Percentiles rank a stretch among this genome's conserved stretches.
phyloP scores from a whole-genome alignment of 2,329 filamentous ascomycete species.

The Botrytis sinoallii region DNA sequence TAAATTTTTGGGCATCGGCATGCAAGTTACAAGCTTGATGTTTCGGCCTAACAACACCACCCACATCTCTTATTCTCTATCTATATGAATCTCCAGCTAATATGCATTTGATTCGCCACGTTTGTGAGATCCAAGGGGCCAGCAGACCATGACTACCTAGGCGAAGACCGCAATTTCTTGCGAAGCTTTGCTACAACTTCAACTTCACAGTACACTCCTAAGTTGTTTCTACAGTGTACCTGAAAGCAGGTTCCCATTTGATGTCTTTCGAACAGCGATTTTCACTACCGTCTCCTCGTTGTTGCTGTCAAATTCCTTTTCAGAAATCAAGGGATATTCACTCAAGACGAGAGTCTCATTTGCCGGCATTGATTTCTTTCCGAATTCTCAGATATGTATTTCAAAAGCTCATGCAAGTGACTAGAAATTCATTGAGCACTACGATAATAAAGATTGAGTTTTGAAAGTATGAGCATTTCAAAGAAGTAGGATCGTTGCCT shows the following conservation, averaged over 20 bases:
- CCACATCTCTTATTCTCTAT: neutral
- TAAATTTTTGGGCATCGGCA: neutral
- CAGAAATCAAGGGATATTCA: neutral
- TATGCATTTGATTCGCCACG: no score
- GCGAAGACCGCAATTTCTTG: neutral
- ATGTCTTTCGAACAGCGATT: neutral
- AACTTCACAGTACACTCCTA: accelerated
- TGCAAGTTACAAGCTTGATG: neutral
- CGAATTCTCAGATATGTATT: neutral
- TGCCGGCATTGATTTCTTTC: neutral
- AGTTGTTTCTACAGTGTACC: neutral
- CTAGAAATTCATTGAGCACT: neutral
- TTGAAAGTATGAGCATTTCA: neutral
- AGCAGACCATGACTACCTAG: no score
- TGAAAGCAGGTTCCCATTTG: neutral
- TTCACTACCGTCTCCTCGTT: neutral
- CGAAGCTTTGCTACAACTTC: neutral
- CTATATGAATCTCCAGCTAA: neutral
- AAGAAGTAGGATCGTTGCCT: neutral
- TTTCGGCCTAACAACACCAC: neutral
- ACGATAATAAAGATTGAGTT: neutral
- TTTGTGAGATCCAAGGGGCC: neutral
- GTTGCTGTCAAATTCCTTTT: neutral
- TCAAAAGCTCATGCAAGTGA: neutral
- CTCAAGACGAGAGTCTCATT: neutral